Percentiles rank a stretch among this genome's conserved stretches.
Conservation (phyloP, 371 early-diverging fungal genomes). For the Dipsacomyces acuminosporus region DNA sequence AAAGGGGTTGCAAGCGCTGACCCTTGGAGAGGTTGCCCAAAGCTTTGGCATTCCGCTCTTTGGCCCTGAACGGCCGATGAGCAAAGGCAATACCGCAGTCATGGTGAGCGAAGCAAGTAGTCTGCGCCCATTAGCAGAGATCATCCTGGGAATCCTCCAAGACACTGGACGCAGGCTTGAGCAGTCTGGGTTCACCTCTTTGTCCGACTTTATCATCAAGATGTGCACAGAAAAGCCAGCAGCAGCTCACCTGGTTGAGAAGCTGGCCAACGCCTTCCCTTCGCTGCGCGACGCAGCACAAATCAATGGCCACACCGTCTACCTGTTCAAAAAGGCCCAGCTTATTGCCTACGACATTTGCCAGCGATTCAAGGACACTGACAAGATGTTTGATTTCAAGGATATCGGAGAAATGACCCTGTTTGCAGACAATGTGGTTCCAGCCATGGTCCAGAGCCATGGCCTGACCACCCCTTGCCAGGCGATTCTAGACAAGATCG, state of each 20-base stretch:
- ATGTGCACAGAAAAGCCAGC: conserved; percentile 51
- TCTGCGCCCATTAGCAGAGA: conserved; percentile 61
- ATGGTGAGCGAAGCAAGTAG: conserved; percentile 63
- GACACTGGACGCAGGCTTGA: conserved; percentile 63
- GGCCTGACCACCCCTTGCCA: conserved; percentile 53
- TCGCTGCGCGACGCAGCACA: conserved; percentile 60
- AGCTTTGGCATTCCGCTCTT: conserved; percentile 47
- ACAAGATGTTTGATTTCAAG: conserved; percentile 55
- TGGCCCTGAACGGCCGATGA: conserved; percentile 40
- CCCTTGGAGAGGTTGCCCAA: conserved; percentile 38
- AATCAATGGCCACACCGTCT: conserved; percentile 52
- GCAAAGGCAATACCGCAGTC: conserved; percentile 45
- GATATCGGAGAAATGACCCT: conserved; percentile 62
- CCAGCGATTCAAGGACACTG: conserved; percentile 48
- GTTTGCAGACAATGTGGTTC: conserved; percentile 72
- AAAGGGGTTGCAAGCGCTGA: conserved; percentile 32
- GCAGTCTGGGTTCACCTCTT: conserved; percentile 53
- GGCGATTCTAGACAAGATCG: conserved; percentile 52
- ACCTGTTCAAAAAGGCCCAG: conserved; percentile 53
- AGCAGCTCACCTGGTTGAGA: conserved; percentile 55
- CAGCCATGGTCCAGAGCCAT: conserved; percentile 57
- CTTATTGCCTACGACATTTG: conserved; percentile 57
- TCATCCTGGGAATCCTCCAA: conserved; percentile 59
- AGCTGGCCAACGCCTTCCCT: conserved; percentile 58
- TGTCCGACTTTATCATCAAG: conserved; percentile 67